Evolutionary conservation across 2,329 filamentous ascomycete species (phyloP), one percentile per base, ranked within the genome.

Genomic region (Cadophora luteo-olivacea): DNA sequence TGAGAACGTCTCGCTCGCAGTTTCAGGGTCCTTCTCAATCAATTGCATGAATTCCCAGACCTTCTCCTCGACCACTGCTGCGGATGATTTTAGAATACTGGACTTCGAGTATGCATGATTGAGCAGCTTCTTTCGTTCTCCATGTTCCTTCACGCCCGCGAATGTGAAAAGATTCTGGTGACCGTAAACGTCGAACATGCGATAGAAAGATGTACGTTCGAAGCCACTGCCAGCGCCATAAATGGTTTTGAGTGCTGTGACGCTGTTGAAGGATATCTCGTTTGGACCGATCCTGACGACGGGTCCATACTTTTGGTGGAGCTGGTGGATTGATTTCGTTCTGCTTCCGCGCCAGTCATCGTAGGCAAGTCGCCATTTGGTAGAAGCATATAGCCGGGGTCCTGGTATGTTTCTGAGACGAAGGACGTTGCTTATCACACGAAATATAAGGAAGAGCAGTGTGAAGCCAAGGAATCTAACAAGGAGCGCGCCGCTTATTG

Each of bases 181-280:
- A 0, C 84, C 84, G 61, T 85, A 86, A 0, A 81, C 83, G 70
- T 86, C 84, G 68, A 87, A 87, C 82, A 87, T 86, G 55, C 82
- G 80, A 66, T 87, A 87, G 72, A 87, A 87, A 5, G 54, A 41
- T 0, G 69, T 69, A 2, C 69, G 12, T 33, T 74, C 84, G 66
- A 83, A 87, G 0, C 81, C 81, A 57, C 80, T 83, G 1, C 86
- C 85, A 0, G 85, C 81, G 0, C 85, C 84, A 74, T 88, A 87
- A 25, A 87, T 87, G 0, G 81, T 81, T n/a, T 81, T 80, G 48
- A 87, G 69, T 0, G 85, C 85, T 0, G 80, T 75, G 0, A 85
- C 75, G 32, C 66, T 70, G 45, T 72, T 75, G 70, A 80, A 79
- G 36, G 73, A 74, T 1, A 80, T 67, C 69, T 79, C 76, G n/a